phyloP scores from a whole-genome alignment of 2,329 filamentous ascomycete species.

The Didymella keratinophila region DNA sequence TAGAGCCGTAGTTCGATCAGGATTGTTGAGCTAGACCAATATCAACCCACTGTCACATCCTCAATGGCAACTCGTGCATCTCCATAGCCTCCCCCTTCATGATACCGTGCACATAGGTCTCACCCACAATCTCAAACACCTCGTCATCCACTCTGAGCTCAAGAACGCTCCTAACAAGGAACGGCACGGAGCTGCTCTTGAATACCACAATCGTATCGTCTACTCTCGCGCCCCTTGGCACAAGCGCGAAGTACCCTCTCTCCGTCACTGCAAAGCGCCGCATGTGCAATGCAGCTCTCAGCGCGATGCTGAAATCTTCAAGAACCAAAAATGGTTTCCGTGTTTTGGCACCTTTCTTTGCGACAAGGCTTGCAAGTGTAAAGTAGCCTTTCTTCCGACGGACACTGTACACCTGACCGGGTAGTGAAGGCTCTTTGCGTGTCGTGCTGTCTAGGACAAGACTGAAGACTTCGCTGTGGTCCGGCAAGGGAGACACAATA shows the following conservation, averaged over 20 bases:
- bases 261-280: conserved; percentile 33
- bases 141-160: neutral
- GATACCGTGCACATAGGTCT: conserved; percentile 35
- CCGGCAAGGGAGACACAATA: neutral
- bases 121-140: conserved; percentile 30
- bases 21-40: neutral
- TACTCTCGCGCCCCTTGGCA: conserved; percentile 27
- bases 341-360: neutral
- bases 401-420: neutral
- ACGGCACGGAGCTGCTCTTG: neutral
- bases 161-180: neutral
- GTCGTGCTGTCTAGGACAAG: neutral
- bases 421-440: neutral
- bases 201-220: conserved; percentile 16
- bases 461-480: conserved; percentile 1
- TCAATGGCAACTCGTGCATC: conserved; percentile 13
- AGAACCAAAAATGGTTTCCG: conserved; percentile 15
- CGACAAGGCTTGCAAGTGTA: neutral
- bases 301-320: conserved; percentile 26
- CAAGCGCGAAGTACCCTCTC: conserved; percentile 33
- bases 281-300: conserved; percentile 29
- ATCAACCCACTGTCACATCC: conserved; percentile 6
- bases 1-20: too few relatives aligned
- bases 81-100: conserved; percentile 32
- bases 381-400: conserved; percentile 1